Evolutionary conservation across 108 stramenopile genomes (phyloP).

Genomic region (Discostella pseudostelligera): DNA sequence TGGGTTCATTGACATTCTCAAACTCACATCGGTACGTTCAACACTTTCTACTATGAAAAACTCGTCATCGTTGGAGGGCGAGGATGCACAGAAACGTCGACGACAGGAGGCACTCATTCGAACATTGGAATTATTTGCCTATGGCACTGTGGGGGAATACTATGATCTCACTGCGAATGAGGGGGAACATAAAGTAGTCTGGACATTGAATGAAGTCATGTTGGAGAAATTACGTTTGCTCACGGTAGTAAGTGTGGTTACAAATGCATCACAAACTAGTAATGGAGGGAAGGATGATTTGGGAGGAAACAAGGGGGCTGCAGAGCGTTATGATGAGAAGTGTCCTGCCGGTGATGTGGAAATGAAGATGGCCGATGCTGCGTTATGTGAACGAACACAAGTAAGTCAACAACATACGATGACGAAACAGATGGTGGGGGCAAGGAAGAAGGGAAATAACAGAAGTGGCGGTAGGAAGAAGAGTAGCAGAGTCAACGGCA

Average conservation of each 20-base stretch:
- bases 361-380: slow-evolving; percentile 13
- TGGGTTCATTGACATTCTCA: slow-evolving; percentile 36
- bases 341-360: slow-evolving; percentile 4
- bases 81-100: slow-evolving; percentile 12
- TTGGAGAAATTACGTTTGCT: slow-evolving; percentile 45
- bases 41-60: slow-evolving; percentile 1
- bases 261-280: too few species aligned
- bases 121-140: slow-evolving; percentile 31
- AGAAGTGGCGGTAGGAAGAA: neutral
- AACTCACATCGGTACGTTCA: slow-evolving; percentile 18
- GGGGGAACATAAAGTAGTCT: slow-evolving; percentile 9
- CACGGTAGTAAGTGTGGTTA: slow-evolving; percentile 35
- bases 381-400: too few species aligned
- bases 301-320: neutral
- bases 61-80: neutral
- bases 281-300: neutral
- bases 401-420: too few species aligned
- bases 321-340: neutral
- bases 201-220: slow-evolving; percentile 38
- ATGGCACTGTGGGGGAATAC: slow-evolving; percentile 31
- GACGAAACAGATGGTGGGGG: too few species aligned
- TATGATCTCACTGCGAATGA: slow-evolving; percentile 1
- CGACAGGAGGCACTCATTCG: slow-evolving; percentile 4
- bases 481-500: neutral
- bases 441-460: neutral